Evolutionary conservation across 2,329 filamentous ascomycete genomes (phyloP), one percentile per base, ranked within the genome.

Genomic region (Exophiala calicioides): DNA sequence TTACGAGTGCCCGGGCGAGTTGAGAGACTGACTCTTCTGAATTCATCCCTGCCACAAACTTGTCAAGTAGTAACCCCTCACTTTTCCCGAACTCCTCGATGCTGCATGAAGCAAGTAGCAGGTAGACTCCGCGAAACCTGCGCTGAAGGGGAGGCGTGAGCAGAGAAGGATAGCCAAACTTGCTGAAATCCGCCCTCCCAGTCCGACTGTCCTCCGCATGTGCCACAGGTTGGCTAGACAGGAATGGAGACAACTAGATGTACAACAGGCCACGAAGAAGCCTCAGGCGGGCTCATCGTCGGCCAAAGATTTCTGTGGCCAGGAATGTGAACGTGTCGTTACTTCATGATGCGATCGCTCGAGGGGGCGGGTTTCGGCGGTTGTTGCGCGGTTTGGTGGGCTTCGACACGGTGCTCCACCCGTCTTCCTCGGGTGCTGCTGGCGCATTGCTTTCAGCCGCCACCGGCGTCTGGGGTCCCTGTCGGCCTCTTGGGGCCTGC

Each of bases 351-450:
- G 64, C 66, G 55, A 68, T 62, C 47, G 63, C 64, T 58, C 68
- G 63, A 49, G 65, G 61, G 47, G 60, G 48, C 12, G 47, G 44
- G 50, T 69, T 68, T 52, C 71, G 69, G 52, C 71, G 69, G 59
- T 66, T 70, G 61, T 63, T 70, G 59, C 69, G 69, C 58, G 64
- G 66, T 56, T 65, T 70, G 47, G 67, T 62, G 6, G 48, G 55
- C 41, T 59, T 60, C 53, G 67, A 65, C 47, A 74, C 71, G 12
- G 71, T 74, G 62, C 70, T 74, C 71, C 71, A 74, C 54, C 71
- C 71, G 43, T 73, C 71, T 37, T 73, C 68, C 35, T 74, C 70
- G 30, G 62, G 62, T 41, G 61, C 57, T 16, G 57, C 50, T 1
- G 60, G 58, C 13, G 64, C 57, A 35, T 64, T 55, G 24, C 61